phyloP scores from a whole-genome alignment of 208 protist genomes.

The Strigomonas culicis region DNA sequence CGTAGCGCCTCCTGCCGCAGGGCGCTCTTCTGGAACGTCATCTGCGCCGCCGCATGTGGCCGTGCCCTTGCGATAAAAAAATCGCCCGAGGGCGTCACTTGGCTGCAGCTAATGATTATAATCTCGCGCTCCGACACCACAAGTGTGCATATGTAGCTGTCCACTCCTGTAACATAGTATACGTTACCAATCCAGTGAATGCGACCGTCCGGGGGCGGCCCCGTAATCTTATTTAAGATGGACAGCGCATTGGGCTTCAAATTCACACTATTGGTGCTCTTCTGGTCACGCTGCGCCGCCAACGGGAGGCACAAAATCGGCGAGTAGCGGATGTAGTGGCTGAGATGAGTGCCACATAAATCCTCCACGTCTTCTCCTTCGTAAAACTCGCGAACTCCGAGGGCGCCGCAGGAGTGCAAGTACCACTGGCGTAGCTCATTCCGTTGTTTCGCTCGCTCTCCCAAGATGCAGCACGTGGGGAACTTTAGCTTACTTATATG shows the following conservation, averaged over 20 bases:
- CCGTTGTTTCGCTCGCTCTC: neutral
- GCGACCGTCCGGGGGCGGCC: constrained; percentile 8
- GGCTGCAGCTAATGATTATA: constrained; percentile 61
- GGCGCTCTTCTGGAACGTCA: constrained; percentile 28
- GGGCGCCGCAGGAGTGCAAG: constrained; percentile 24
- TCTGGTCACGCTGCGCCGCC: constrained; percentile 6
- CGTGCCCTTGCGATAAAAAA: constrained; percentile 50
- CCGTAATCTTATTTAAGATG: constrained; percentile 43
- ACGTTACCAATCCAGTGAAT: constrained; percentile 56
- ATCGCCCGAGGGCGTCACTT: constrained; percentile 48
- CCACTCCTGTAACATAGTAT: constrained; percentile 51
- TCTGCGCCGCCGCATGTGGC: constrained; percentile 38
- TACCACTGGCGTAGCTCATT: constrained; percentile 23
- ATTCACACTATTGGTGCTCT: neutral
- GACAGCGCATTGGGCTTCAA: constrained; percentile 34
- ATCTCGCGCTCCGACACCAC: constrained; percentile 48
- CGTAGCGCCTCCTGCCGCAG: constrained; percentile 42
- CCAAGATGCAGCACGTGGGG: constrained; percentile 21
- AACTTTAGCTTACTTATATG: constrained; percentile 13
- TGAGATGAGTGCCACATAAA: constrained; percentile 35
- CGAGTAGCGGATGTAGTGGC: constrained; percentile 49
- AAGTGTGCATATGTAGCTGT: constrained; percentile 53
- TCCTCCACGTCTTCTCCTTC: constrained; percentile 25
- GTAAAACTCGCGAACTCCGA: constrained; percentile 23
- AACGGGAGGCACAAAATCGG: constrained; percentile 48